A percentile compares a stretch with the other conserved stretches of the same genome.
Evolutionary conservation across 192 early-diverging fungal species (phyloP).

Genomic region (Coemansia sp.): DNA sequence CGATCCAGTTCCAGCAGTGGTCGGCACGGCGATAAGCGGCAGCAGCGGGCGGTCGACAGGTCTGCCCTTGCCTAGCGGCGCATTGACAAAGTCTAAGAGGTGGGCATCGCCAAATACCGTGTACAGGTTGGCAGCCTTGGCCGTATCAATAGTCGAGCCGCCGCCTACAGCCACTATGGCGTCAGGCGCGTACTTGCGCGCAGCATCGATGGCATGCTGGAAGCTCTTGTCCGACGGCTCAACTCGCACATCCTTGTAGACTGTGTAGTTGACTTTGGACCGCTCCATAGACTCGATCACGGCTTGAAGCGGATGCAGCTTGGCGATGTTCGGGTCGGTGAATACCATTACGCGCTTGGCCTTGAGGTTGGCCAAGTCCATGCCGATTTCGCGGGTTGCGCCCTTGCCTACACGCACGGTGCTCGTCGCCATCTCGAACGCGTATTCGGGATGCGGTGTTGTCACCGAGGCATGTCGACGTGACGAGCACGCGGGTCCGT

Average conservation of each 20-base stretch:
- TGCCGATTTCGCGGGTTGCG: constrained; percentile 83
- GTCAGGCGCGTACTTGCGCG: constrained; percentile 73
- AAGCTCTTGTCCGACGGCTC: constrained; percentile 87
- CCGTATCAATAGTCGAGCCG: constrained; percentile 89
- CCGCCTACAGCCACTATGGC: constrained; percentile 91
- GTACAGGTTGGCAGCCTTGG: constrained; percentile 92
- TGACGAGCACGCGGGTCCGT: constrained; percentile 16
- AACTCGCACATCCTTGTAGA: constrained; percentile 79
- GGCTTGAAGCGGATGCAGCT: constrained; percentile 74
- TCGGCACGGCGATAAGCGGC: constrained; percentile 79
- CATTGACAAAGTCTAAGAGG: constrained; percentile 91
- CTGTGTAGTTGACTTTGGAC: constrained; percentile 66
- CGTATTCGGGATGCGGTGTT: constrained; percentile 61
- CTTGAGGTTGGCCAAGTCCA: constrained; percentile 78
- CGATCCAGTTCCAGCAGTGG: constrained; percentile 76
- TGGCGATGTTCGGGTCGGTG: constrained; percentile 76
- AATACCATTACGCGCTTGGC: constrained; percentile 86
- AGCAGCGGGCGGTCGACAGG: constrained; percentile 72
- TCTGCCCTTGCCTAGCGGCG: constrained; percentile 86
- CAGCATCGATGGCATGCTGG: constrained; percentile 81
- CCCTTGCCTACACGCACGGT: constrained; percentile 86
- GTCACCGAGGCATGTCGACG: constrained; percentile 28
- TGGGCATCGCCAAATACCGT: constrained; percentile 79
- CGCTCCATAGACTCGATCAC: constrained; percentile 77
- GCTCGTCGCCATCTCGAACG: constrained; percentile 88